A percentile compares a stretch with the other conserved stretches of the same genome.
These are phyloP conservation scores for Candida nonsorbophila DNA, from an alignment of 805 yeast genomes.

Conservation along the genomic window DNA sequence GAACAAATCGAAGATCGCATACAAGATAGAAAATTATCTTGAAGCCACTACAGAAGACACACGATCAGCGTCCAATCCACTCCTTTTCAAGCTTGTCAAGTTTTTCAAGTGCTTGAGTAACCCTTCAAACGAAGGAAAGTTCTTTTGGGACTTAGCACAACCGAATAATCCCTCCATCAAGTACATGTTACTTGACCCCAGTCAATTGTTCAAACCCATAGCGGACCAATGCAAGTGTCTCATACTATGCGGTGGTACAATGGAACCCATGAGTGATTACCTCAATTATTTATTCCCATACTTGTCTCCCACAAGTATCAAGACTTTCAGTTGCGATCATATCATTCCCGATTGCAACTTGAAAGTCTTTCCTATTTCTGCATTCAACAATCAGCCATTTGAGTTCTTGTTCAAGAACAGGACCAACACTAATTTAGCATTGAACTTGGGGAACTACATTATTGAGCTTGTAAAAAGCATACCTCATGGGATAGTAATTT, in stretches of 20 bases:
- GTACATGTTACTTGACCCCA: constrained; percentile 78
- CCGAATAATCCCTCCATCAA: constrained; percentile 36
- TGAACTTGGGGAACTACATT: constrained; percentile 46
- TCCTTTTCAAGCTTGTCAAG: constrained; percentile 58
- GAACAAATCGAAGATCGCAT: constrained; percentile 68
- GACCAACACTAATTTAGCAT: constrained; percentile 38
- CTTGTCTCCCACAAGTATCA: constrained; percentile 29
- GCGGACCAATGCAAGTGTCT: constrained; percentile 65
- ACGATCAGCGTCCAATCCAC: constrained; percentile 39
- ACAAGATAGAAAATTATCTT: constrained; percentile 72
- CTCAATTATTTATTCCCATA: constrained; percentile 61
- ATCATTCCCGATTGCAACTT: constrained; percentile 70
- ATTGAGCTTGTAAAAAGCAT: constrained; percentile 36
- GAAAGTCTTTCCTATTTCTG: constrained; percentile 49
- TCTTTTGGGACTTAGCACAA: constrained; percentile 51
- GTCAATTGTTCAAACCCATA: constrained; percentile 60
- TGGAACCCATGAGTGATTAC: constrained; percentile 84
- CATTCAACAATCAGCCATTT: constrained; percentile 22
- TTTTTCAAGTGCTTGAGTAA: constrained; percentile 64
- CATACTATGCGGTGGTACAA: constrained; percentile 88
- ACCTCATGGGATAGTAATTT: constrained; percentile 75
- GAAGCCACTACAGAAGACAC: constrained; percentile 16
- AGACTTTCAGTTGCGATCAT: constrained; percentile 72
- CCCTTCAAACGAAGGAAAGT: constrained; percentile 75
- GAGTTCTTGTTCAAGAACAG: constrained; percentile 71